Evolutionary conservation across 2,329 filamentous ascomycete species (phyloP), one percentile per base, ranked within the genome.

Genomic region (Neopestalotiopsis sp.): DNA sequence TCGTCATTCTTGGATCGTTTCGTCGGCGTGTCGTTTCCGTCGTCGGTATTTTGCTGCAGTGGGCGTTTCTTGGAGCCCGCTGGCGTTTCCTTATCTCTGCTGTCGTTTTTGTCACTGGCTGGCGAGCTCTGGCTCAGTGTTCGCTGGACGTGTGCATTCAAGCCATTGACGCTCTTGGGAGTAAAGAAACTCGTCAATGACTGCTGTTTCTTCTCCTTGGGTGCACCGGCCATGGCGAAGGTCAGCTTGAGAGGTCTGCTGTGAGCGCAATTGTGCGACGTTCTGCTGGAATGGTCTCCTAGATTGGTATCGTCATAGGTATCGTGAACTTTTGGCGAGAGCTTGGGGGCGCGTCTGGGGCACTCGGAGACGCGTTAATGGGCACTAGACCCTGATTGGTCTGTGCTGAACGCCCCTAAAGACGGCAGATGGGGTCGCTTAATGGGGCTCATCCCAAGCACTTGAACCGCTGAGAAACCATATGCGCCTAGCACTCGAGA

Each of bases 171-270:
- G 13, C 88, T 82, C 71, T 87, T 91, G 14, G 89, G 89, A 0
- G 90, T 88, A 78, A 97, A 97, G 81, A 97, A 97, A 77, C 90
- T 95, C 3, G 94, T 96, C 70, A 98, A 91, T 0, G 94, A 93
- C 73, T 91, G 88, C 77, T 98, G 94, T 75, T 91, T 93, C 80
- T 92, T 92, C 67, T 79, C 82, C 34, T 84, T 84, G 1, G 84
- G 70, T 14, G 80, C 75, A 38, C 79, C 77, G 17, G 81, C 76
- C 82, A 84, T 84, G 40, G 59, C 71, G 67, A 45, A 38, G 4
- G 59, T 10, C 32, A 3, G 34, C 5, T 34, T 4, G 24, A 24
- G 24, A 28, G 57, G 57, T 59, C 57, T 2, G 12, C 6, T 4
- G 6, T 10, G 9, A 17, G 10, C 34, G 9, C 20, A 34, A 30